phyloP scores from a whole-genome alignment of 768 basidiomycete species.

The Cystoderma amianthinum region DNA sequence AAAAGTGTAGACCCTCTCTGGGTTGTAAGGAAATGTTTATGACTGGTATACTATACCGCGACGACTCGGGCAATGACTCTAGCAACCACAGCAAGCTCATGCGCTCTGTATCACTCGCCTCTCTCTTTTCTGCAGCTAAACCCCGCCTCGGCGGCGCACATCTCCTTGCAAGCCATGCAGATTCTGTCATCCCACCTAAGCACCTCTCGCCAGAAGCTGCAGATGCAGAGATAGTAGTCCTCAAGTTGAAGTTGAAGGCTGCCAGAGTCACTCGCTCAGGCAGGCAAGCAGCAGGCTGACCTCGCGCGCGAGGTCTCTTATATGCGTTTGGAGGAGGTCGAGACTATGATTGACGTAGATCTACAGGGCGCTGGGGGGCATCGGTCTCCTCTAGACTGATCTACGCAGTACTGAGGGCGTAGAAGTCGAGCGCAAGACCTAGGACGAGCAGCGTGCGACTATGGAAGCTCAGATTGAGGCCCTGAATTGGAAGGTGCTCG shows the following conservation, averaged over 20 bases:
- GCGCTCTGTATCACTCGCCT: slow-evolving; percentile 35
- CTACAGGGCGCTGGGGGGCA: slow-evolving; percentile 62
- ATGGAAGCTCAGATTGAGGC: too few relatives aligned
- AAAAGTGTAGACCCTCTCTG: too few relatives aligned
- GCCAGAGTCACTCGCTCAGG: slow-evolving; percentile 51
- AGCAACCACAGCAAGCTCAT: slow-evolving; percentile 43
- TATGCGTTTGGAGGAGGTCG: slow-evolving; percentile 53
- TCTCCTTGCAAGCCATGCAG: slow-evolving; percentile 76
- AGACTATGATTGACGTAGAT: slow-evolving; percentile 59
- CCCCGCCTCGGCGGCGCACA: slow-evolving; percentile 75
- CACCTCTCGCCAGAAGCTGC: slow-evolving; percentile 36
- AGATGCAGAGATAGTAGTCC: slow-evolving; percentile 34
- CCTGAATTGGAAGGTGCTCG: too few relatives aligned
- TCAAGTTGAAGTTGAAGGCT: slow-evolving; percentile 63
- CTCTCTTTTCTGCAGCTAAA: slow-evolving; percentile 29
- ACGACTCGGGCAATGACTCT: slow-evolving; percentile 49
- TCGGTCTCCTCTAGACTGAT: slow-evolving; percentile 34
- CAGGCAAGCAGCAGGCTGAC: slow-evolving; percentile 56
- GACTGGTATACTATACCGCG: too few relatives aligned
- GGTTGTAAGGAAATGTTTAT: too few relatives aligned
- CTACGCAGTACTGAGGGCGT: slow-evolving; percentile 25
- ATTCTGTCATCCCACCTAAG: slow-evolving; percentile 46
- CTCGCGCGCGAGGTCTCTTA: slow-evolving; percentile 55
- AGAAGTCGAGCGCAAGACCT: slow-evolving; percentile 39
- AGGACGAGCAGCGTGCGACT: too few relatives aligned